Evolutionary conservation across 169 alveolate genomes (phyloP).

Genomic region (Plasmodium coatneyi): DNA sequence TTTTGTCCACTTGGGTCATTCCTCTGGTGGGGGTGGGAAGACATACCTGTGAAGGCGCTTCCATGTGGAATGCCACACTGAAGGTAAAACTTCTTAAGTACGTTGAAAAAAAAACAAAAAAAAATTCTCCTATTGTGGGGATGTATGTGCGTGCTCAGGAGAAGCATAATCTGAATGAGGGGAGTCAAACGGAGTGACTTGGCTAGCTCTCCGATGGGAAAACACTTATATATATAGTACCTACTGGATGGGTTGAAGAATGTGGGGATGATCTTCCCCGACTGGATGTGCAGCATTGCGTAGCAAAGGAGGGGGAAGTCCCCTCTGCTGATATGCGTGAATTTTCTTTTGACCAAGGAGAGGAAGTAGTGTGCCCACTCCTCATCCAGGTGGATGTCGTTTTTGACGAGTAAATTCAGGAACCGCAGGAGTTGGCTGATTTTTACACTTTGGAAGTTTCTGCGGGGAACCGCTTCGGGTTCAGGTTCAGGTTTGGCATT

Average conservation of each 20-base stretch:
- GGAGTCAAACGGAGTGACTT: background rate
- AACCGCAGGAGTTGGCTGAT: conserved; percentile 16
- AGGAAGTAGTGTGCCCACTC: conserved; percentile 39
- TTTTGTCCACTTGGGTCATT: background rate
- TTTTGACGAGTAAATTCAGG: conserved; percentile 8
- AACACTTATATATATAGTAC: conserved; percentile 9
- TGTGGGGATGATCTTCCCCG: background rate
- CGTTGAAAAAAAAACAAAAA: background rate
- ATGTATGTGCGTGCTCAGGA: background rate
- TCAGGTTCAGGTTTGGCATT: background rate
- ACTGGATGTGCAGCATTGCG: conserved; percentile 18
- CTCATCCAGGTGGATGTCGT: conserved; percentile 31
- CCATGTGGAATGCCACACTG: background rate
- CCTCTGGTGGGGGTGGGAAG: background rate
- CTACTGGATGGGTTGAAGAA: conserved; percentile 14
- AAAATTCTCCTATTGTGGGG: background rate
- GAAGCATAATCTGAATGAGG: background rate
- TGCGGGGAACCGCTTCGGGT: background rate
- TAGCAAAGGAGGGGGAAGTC: background rate
- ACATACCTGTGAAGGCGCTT: background rate
- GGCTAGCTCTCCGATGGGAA: background rate
- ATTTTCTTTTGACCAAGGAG: conserved; percentile 21
- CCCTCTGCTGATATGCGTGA: background rate
- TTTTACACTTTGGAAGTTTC: conserved; percentile 20
- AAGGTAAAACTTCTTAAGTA: background rate